These are phyloP conservation scores for Cordyceps pruinosa DNA, from an alignment of 2,329 filamentous ascomycete genomes.

Conservation along the genomic window DNA sequence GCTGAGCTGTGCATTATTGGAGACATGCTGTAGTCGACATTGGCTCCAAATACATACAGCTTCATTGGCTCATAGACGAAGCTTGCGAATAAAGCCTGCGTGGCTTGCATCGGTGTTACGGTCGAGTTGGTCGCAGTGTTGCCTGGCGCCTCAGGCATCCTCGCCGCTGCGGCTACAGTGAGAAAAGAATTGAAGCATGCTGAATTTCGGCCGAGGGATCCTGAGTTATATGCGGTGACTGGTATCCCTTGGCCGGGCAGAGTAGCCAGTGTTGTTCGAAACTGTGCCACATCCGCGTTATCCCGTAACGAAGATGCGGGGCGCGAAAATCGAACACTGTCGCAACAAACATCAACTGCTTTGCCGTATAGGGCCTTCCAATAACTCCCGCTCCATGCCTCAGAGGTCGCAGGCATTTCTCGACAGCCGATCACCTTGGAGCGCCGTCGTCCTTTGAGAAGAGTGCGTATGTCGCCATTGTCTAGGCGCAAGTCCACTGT, in stretches of 20 bases:
- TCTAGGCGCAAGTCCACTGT: slow-evolving; percentile 55
- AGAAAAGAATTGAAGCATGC: slow-evolving; percentile 53
- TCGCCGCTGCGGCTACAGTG: slow-evolving; percentile 41
- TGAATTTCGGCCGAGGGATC: slow-evolving; percentile 54
- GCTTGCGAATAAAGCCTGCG: slow-evolving; percentile 57
- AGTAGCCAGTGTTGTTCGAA: slow-evolving; percentile 43
- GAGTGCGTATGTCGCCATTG: slow-evolving; percentile 40
- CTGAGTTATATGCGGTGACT: slow-evolving; percentile 59
- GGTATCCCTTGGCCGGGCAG: slow-evolving; percentile 39
- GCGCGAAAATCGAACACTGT: slow-evolving; percentile 55
- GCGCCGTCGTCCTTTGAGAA: slow-evolving; percentile 44
- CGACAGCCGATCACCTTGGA: slow-evolving; percentile 58
- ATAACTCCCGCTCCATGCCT: slow-evolving; percentile 49
- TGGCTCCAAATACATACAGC: slow-evolving; percentile 67
- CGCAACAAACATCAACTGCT: slow-evolving; percentile 51
- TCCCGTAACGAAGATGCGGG: slow-evolving; percentile 52
- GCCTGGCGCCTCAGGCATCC: slow-evolving; percentile 18
- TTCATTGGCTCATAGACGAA: slow-evolving; percentile 63
- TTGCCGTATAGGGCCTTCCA: slow-evolving; percentile 53
- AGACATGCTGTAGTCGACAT: slow-evolving; percentile 65
- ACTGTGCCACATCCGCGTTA: slow-evolving; percentile 52
- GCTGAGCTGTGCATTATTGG: slow-evolving; percentile 73
- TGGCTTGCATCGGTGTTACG: slow-evolving; percentile 57
- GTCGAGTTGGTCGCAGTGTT: slow-evolving; percentile 17
- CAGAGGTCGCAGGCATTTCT: slow-evolving; percentile 31